Evolutionary conservation across 495 filamentous ascomycete genomes (phyloP).

Genomic region (Penicillium tannophilum): DNA sequence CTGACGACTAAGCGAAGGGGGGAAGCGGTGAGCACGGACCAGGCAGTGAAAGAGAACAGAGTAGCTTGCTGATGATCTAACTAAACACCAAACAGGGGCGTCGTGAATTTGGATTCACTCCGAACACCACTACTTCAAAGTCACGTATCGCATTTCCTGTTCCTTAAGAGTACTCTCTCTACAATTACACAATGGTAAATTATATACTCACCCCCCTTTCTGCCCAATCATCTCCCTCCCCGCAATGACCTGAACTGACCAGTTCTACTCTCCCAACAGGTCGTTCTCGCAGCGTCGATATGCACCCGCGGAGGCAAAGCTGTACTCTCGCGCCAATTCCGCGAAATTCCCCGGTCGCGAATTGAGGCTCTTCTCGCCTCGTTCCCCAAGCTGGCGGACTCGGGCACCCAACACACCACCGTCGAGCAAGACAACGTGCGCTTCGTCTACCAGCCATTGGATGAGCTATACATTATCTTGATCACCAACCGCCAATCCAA

Average conservation of each 20-base stretch:
- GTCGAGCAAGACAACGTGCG: constrained; percentile 99
- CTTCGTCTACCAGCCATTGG: constrained; percentile 97
- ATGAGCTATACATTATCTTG: constrained; percentile 98
- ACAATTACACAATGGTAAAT: constrained; percentile 27
- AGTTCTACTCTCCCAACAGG: constrained; percentile 55
- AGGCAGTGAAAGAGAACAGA: constrained; percentile 49
- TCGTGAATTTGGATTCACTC: constrained; percentile 1
- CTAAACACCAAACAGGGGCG: constrained; percentile 29
- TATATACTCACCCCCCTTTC: not conserved
- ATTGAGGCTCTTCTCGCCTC: constrained; percentile 95
- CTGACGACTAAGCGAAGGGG: constrained; percentile 45
- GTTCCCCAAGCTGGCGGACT: constrained; percentile 95
- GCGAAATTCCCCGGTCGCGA: constrained; percentile 91
- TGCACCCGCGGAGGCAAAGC: constrained; percentile 97
- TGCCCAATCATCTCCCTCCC: not conserved
- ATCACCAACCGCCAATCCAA: constrained; percentile 99
- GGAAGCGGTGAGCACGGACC: constrained; percentile 39
- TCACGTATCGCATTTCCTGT: constrained; percentile 8
- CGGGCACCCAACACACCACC: constrained; percentile 93
- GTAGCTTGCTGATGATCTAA: constrained; percentile 37
- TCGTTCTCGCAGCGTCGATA: constrained; percentile 97
- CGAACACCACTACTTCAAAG: not conserved
- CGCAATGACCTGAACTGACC: constrained; percentile 24
- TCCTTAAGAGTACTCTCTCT: constrained; percentile 2
- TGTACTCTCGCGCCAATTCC: constrained; percentile 93